Conservation (phyloP, 768 basidiomycete genomes). For the Mycena venus region DNA sequence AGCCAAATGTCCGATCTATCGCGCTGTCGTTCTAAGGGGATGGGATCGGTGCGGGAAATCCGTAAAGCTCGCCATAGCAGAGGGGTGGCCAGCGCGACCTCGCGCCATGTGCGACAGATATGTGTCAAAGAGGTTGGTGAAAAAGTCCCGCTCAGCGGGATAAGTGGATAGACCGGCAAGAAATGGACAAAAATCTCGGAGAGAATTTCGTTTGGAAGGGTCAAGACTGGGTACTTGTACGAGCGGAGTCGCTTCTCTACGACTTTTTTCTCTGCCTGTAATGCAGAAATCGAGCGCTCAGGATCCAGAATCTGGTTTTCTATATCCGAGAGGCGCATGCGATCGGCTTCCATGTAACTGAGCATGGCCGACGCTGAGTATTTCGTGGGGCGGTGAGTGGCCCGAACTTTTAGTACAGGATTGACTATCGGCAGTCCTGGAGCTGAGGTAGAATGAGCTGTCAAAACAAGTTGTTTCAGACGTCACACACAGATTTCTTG, state of each 20-base stretch:
- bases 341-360: too few relatives aligned
- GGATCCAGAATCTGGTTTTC: not conserved
- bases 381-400: too few relatives aligned
- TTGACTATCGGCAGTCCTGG: too few relatives aligned
- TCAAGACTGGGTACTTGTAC: conserved; percentile 1
- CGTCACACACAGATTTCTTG: too few relatives aligned
- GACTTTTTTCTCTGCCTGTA: not conserved
- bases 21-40: not conserved
- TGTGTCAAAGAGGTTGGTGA: not conserved
- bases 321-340: not conserved
- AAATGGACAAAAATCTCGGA: not conserved
- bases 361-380: too few relatives aligned
- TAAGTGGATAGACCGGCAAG: not conserved
- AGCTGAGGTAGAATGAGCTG: too few relatives aligned
- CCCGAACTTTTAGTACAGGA: too few relatives aligned
- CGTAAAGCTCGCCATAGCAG: not conserved
- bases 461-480: too few relatives aligned
- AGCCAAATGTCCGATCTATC: not conserved
- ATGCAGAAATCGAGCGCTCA: not conserved
- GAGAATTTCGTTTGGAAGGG: not conserved
- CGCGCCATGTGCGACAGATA: not conserved
- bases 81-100: not conserved
- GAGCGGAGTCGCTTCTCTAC: not conserved
- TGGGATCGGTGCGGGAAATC: too few relatives aligned
- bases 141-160: not conserved